phyloP scores from a whole-genome alignment of 2,329 filamentous ascomycete genomes.

The Sporothrix protearum region DNA sequence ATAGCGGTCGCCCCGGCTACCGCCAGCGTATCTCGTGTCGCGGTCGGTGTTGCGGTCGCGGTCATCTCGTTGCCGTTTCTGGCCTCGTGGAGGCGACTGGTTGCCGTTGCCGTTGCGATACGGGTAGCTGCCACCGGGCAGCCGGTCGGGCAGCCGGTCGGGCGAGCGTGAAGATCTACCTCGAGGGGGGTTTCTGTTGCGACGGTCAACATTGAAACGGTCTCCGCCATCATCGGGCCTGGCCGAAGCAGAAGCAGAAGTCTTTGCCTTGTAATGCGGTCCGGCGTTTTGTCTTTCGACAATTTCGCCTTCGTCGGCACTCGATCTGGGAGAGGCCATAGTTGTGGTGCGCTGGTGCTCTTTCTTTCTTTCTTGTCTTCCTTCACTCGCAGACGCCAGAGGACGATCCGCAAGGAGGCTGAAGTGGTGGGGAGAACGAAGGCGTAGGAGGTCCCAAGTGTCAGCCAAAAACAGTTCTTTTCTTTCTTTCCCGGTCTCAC shows the following conservation, averaged over 20 bases:
- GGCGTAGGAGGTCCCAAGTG: conserved; percentile 22
- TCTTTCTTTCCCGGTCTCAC: neutral
- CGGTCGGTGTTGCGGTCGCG: conserved; percentile 46
- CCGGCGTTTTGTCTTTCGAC: conserved; percentile 62
- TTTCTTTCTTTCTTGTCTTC: neutral
- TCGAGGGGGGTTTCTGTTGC: conserved; percentile 66
- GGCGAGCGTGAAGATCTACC: conserved; percentile 57
- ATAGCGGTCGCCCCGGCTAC: conserved; percentile 42
- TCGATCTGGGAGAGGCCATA: conserved; percentile 44
- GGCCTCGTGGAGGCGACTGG: conserved; percentile 55
- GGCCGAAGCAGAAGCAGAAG: conserved; percentile 47
- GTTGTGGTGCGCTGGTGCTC: neutral
- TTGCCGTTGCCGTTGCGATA: conserved; percentile 39
- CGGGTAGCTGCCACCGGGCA: conserved; percentile 38
- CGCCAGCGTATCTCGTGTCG: no score
- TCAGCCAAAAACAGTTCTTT: conserved; percentile 24
- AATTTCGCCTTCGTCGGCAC: conserved; percentile 86
- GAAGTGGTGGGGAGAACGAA: conserved; percentile 24
- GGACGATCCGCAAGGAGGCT: conserved; percentile 25
- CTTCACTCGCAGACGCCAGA: conserved; percentile 23
- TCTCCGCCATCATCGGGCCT: conserved; percentile 52
- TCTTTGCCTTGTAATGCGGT: conserved; percentile 75
- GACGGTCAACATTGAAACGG: conserved; percentile 87
- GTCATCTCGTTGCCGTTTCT: conserved; percentile 65
- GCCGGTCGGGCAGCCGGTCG: conserved; percentile 11